Base-by-base conservation (phyloP, 108 stramenopile species). In the Fragilariopsis cylindrus region DNA sequence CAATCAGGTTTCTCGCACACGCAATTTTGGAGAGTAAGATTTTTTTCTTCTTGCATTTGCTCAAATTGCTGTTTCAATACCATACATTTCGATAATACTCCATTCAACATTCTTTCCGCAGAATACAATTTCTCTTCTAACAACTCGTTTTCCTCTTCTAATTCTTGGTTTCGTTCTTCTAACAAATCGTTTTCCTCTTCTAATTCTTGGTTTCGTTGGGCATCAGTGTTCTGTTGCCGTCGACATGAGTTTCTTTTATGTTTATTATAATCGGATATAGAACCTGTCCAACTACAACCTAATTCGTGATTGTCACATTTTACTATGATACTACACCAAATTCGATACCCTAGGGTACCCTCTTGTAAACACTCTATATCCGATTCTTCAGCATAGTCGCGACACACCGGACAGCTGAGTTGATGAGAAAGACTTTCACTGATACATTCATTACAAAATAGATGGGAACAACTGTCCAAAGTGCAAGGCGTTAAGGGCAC, bases 251-350 rank as follows among this genome's bases (percentile, higher is more conserved):
- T 58, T 15, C 48, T n/a, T 69, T 48, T 43, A 52, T 79, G 78
- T 4, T 12, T 8, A 13, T 15, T 0, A 50, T 69, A 74, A 42
- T 79, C 73, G 12, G 47, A 66, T 52, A 79, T 69, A 5, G 73
- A 68, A 30, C 78, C 78, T 9, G 56, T 74, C 78, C 73, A 79
- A 3, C 21, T 54, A 43, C 78, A 79, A 7, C 62, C 62, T 11
- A 0, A 7, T 63, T 43, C 62, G 43, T 63, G 62, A 54, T 69
- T n/a, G 6, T 66, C 78, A 39, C 78, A 79, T 54, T 79, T 79
- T 2, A 79, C 73, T 42, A 16, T 41, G 3, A 68, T 74, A 16
- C 50, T 62, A 3, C 63, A 67, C 78, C 78, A 78, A 16, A 78
- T 63, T 50, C 78, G 73, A 21, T 48, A 58, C 15, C 50, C 48